A percentile compares a stretch with the other conserved stretches of the same genome.
phyloP scores from a whole-genome alignment of 805 yeast genomes.

The Spathaspora arborariae region DNA sequence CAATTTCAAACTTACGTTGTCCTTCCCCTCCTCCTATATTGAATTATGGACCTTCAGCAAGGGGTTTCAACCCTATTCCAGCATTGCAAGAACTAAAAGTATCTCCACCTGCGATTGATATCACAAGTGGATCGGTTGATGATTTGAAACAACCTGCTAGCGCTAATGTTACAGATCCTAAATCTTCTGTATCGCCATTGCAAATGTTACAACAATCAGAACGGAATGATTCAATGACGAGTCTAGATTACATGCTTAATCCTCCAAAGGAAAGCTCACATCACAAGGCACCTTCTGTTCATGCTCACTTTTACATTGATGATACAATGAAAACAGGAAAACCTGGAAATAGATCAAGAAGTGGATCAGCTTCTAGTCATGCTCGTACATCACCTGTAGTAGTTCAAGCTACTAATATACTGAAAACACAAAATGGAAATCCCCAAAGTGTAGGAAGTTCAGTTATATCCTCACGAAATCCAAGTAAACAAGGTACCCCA shows the following conservation, averaged over 20 bases:
- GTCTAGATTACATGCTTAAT: constrained; percentile 22
- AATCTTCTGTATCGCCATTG: not conserved
- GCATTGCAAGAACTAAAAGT: not conserved
- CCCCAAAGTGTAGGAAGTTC: not conserved
- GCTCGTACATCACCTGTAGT: not conserved
- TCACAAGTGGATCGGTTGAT: not conserved
- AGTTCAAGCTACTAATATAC: not conserved
- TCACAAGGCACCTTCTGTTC: constrained; percentile 60
- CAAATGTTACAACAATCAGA: not conserved
- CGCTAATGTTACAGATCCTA: not conserved
- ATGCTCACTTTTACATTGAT: constrained; percentile 74
- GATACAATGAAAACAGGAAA: constrained; percentile 55
- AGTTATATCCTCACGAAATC: not conserved
- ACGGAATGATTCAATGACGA: constrained; percentile 16
- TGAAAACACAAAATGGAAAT: not conserved
- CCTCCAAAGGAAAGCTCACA: constrained; percentile 36
- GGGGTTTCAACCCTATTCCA: constrained; percentile 10
- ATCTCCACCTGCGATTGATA: not conserved
- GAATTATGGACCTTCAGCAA: constrained; percentile 13
- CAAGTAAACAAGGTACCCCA: constrained; percentile 7
- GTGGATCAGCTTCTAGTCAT: constrained; percentile 24
- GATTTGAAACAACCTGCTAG: not conserved
- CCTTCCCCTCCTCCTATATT: constrained; percentile 75
- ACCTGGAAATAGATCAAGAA: constrained; percentile 29
- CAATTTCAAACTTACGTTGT: constrained; percentile 56